A percentile compares a stretch with the other conserved stretches of the same genome.
phyloP scores from a whole-genome alignment of 805 yeast genomes.

The Blastobotrys americana region DNA sequence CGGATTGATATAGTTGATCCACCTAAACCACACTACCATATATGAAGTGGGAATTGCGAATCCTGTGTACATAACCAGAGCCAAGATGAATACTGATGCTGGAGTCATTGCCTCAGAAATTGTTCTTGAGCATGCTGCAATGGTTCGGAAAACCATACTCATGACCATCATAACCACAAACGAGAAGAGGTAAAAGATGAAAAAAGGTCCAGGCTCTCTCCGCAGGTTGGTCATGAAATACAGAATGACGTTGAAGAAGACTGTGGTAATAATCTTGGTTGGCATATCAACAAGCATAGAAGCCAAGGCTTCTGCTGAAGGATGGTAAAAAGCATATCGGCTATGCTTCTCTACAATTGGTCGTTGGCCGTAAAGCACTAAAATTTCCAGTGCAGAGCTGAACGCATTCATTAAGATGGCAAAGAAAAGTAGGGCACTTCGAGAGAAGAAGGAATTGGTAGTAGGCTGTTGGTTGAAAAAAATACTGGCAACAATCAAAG shows the following conservation, averaged over 20 bases:
- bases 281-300: slow-evolving; percentile 56
- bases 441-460: slow-evolving; percentile 46
- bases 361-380: slow-evolving; percentile 40
- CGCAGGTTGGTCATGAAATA: slow-evolving; percentile 51
- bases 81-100: slow-evolving; percentile 36
- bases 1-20: slow-evolving; percentile 44
- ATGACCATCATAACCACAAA: slow-evolving; percentile 42
- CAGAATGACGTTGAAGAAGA: slow-evolving; percentile 42
- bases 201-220: slow-evolving; percentile 49
- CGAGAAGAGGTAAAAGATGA: slow-evolving; percentile 41
- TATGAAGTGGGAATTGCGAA: slow-evolving; percentile 39
- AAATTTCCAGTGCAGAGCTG: slow-evolving; percentile 39
- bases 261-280: slow-evolving; percentile 37
- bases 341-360: slow-evolving; percentile 54
- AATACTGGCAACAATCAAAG: slow-evolving; percentile 53
- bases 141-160: slow-evolving; percentile 45
- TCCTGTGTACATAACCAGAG: slow-evolving; percentile 40
- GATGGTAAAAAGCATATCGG: slow-evolving; percentile 51
- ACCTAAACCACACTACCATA: slow-evolving; percentile 46
- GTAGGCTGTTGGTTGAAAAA: slow-evolving; percentile 43
- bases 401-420: slow-evolving; percentile 40
- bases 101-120: slow-evolving; percentile 40
- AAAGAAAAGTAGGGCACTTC: slow-evolving; percentile 63
- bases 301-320: slow-evolving; percentile 59
- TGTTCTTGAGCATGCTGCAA: slow-evolving; percentile 34